Percentiles rank a stretch among this genome's conserved stretches.
Evolutionary conservation across 1,284 basidiomycete genomes (phyloP).

Genomic region (Papiliotrema terrestris): DNA sequence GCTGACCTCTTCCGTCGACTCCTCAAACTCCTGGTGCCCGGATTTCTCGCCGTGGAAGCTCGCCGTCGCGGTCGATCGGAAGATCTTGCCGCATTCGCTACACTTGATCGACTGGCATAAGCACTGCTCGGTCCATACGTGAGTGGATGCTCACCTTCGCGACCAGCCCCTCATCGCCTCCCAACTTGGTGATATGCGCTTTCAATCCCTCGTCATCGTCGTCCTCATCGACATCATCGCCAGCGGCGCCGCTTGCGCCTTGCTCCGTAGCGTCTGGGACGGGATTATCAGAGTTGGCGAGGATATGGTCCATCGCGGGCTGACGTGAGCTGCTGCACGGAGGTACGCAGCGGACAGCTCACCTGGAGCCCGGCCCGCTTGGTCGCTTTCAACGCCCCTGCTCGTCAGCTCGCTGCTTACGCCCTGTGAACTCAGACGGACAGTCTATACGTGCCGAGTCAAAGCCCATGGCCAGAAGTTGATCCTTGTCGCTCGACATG

Average conservation of each 20-base stretch:
- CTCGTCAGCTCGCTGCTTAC: not conserved
- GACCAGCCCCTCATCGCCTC: conserved; percentile 25
- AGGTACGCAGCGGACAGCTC: not conserved
- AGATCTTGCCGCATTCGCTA: conserved; percentile 72
- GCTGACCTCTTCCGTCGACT: conserved; percentile 84
- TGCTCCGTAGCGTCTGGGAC: conserved; percentile 53
- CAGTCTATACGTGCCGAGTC: conserved; percentile 77
- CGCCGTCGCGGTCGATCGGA: conserved; percentile 82
- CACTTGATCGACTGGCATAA: conserved; percentile 39
- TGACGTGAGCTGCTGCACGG: conserved; percentile 45
- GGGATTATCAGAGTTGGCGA: conserved; percentile 70
- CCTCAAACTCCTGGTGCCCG: conserved; percentile 91
- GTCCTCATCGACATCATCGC: conserved; percentile 56
- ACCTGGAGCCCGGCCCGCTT: conserved; percentile 63
- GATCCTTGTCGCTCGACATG: conserved; percentile 63
- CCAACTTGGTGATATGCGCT: conserved; percentile 46
- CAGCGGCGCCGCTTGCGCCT: not conserved
- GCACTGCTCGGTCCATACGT: not conserved
- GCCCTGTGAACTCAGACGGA: conserved; percentile 54
- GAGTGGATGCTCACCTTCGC: conserved; percentile 27
- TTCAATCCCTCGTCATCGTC: conserved; percentile 60
- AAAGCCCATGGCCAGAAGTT: conserved; percentile 80
- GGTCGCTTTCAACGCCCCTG: conserved; percentile 82
- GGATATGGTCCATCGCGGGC: conserved; percentile 82
- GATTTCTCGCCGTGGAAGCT: conserved; percentile 94